Evolutionary conservation across 176 grass and related monocot species (phyloP).

Genomic region (Carex kokanica): DNA sequence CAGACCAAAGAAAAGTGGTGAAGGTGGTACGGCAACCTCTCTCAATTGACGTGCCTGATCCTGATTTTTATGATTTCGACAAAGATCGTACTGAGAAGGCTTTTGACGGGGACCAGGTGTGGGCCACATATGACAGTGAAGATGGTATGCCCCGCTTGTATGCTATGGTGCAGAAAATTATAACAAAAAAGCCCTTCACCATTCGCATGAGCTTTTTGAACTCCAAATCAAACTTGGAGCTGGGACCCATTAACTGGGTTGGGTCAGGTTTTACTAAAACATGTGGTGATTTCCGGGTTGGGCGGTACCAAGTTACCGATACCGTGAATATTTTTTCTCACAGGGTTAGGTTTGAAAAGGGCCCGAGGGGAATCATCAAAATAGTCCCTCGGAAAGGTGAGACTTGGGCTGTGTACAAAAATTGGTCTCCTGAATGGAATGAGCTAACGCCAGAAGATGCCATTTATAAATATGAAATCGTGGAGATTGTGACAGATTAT

Average conservation of each 20-base stretch:
- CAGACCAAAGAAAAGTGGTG: slow-evolving; percentile 21
- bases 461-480: slow-evolving; percentile 59
- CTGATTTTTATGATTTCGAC: slow-evolving; percentile 68
- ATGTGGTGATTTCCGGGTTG: slow-evolving; percentile 66
- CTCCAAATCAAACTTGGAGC: slow-evolving; percentile 67
- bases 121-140: slow-evolving; percentile 65
- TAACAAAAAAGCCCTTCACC: slow-evolving; percentile 56
- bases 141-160: slow-evolving; percentile 71
- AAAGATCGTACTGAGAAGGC: slow-evolving; percentile 57
- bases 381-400: slow-evolving; percentile 64
- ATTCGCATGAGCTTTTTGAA: slow-evolving; percentile 68
- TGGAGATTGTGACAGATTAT: slow-evolving; percentile 52
- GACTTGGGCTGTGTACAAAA: slow-evolving; percentile 57
- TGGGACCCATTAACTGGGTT: slow-evolving; percentile 60
- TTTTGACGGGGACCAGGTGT: slow-evolving; percentile 60
- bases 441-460: slow-evolving; percentile 55
- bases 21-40: slow-evolving; percentile 28
- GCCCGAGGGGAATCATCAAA: slow-evolving; percentile 52
- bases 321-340: slow-evolving; percentile 75
- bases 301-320: slow-evolving; percentile 55
- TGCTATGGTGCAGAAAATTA: slow-evolving; percentile 59
- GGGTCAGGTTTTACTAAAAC: slow-evolving; percentile 57
- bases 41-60: slow-evolving; percentile 55
- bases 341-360: slow-evolving; percentile 51
- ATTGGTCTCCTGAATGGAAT: slow-evolving; percentile 64